Evolutionary conservation across 192 early-diverging fungal species (phyloP).

Genomic region (Rhizophagus clarus): DNA sequence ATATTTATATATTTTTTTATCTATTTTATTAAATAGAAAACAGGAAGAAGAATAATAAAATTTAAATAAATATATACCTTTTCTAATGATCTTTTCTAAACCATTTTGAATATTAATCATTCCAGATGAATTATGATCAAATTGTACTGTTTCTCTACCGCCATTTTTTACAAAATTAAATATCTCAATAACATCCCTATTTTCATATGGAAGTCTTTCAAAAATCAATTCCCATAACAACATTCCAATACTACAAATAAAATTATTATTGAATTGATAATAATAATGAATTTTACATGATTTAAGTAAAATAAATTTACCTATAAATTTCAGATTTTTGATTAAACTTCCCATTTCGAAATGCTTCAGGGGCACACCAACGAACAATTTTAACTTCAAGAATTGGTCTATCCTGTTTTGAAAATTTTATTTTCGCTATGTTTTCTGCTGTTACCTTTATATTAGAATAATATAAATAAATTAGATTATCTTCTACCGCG

Average conservation of each 20-base stretch:
- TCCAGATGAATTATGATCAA: not conserved
- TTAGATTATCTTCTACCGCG: too few relatives aligned
- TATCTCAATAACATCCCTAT: not conserved
- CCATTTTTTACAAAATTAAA: not conserved
- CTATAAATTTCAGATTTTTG: conserved; percentile 33
- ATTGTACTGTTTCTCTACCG: not conserved
- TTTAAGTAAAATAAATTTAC: not conserved
- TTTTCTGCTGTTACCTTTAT: not conserved
- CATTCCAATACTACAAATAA: conserved; percentile 1
- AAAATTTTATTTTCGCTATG: conserved; percentile 8
- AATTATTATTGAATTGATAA: too few relatives aligned
- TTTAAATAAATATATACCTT: not conserved
- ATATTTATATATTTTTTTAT: too few relatives aligned
- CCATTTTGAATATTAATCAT: not conserved
- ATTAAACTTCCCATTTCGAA: not conserved
- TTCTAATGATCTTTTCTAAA: not conserved
- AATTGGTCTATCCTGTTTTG: not conserved
- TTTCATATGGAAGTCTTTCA: conserved; percentile 10
- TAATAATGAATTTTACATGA: too few relatives aligned
- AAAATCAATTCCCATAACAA: conserved; percentile 2
- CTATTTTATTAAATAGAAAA: too few relatives aligned
- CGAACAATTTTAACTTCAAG: not conserved
- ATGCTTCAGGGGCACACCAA: conserved; percentile 21
- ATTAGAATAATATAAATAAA: too few relatives aligned
- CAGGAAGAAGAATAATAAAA: too few relatives aligned